These are phyloP conservation scores for Coniochaeta prunicola DNA, from an alignment of 2,329 filamentous ascomycete species.

Conservation along the genomic window DNA sequence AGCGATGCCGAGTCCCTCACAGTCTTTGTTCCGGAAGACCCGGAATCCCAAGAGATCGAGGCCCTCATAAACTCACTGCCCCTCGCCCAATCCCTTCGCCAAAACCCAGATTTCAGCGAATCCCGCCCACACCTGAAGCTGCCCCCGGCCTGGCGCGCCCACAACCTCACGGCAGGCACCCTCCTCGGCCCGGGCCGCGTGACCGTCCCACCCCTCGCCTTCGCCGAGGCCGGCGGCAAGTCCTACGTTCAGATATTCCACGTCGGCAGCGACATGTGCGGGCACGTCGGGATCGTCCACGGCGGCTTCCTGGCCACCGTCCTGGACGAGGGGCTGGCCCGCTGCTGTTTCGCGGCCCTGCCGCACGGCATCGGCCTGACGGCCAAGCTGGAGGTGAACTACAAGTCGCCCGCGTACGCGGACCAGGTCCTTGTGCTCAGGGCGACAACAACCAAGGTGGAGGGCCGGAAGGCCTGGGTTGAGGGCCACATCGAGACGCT, in stretches of 20 bases:
- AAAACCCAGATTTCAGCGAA: slow-evolving; percentile 60
- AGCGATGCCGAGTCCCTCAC: slow-evolving; percentile 64
- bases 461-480: slow-evolving; percentile 93
- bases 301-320: slow-evolving; percentile 88
- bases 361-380: slow-evolving; percentile 83
- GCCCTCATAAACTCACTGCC: slow-evolving; percentile 69
- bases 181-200: slow-evolving; percentile 70
- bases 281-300: slow-evolving; percentile 85
- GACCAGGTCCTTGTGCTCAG: slow-evolving; percentile 69
- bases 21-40: slow-evolving; percentile 54
- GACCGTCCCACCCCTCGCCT: slow-evolving; percentile 73
- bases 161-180: slow-evolving; percentile 77
- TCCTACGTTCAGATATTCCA: slow-evolving; percentile 67
- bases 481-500: slow-evolving; percentile 80
- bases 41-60: slow-evolving; percentile 55
- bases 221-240: slow-evolving; percentile 63
- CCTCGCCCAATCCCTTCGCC: slow-evolving; percentile 61
- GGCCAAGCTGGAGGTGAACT: slow-evolving; percentile 76
- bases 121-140: slow-evolving; percentile 84
- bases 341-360: slow-evolving; percentile 81
- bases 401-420: slow-evolving; percentile 72
- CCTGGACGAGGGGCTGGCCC: slow-evolving; percentile 80
- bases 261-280: slow-evolving; percentile 73
- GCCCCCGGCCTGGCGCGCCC: slow-evolving; percentile 57
- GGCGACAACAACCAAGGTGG: slow-evolving; percentile 74